A percentile compares a stretch with the other conserved stretches of the same genome.
phyloP scores from a whole-genome alignment of 805 yeast species.

The Candida easanensis region DNA sequence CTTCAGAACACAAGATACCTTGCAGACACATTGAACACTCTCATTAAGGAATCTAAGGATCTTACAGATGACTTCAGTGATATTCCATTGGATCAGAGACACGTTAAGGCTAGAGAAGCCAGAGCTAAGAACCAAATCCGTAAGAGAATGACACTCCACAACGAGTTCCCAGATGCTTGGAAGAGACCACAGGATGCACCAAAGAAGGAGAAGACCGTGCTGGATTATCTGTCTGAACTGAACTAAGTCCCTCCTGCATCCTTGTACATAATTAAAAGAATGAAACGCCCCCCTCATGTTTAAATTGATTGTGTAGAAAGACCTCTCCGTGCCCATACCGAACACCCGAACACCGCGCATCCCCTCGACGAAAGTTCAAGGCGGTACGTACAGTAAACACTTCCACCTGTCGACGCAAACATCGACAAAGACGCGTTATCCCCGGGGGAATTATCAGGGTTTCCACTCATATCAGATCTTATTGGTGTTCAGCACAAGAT shows the following conservation, averaged over 20 bases:
- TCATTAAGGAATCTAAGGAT: constrained; percentile 65
- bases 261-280: too few species aligned
- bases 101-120: constrained; percentile 44
- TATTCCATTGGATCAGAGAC: constrained; percentile 80
- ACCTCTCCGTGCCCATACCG: too few species aligned
- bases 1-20: constrained; percentile 82
- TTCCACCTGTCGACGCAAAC: too few species aligned
- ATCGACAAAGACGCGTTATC: too few species aligned
- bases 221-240: constrained; percentile 19
- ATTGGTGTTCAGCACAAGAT: too few species aligned
- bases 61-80: constrained; percentile 64
- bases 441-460: too few species aligned
- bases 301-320: too few species aligned
- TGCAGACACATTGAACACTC: constrained; percentile 57
- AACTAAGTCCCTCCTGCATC: too few species aligned
- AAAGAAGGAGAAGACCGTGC: constrained; percentile 30
- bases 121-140: constrained; percentile 37
- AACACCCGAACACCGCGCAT: too few species aligned
- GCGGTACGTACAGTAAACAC: too few species aligned
- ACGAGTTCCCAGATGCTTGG: constrained; percentile 79
- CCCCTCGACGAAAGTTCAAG: too few species aligned
- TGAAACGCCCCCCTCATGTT: neutral
- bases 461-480: too few species aligned
- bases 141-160: constrained; percentile 33
- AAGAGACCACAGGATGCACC: constrained; percentile 71